These are phyloP conservation scores for Allomyces javanicus DNA, from an alignment of 192 early-diverging fungal species.

Conservation along the genomic window DNA sequence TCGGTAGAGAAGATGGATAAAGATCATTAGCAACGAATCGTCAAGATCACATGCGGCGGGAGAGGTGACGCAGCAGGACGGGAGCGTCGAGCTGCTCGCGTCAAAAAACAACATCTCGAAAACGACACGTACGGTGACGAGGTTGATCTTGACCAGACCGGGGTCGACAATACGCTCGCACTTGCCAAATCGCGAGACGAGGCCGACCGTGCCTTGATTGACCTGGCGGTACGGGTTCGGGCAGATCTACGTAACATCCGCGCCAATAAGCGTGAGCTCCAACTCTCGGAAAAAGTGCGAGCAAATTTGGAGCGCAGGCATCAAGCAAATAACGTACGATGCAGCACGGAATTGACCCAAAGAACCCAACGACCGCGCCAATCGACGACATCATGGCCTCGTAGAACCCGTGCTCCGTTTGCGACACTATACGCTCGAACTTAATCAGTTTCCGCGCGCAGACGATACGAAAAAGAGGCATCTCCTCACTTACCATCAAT, in stretches of 20 bases:
- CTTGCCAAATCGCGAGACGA: not conserved
- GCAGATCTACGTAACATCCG: not conserved
- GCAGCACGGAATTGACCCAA: not conserved
- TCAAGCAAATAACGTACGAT: not conserved
- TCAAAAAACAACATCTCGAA: too few relatives aligned
- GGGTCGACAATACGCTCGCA: slow-evolving; percentile 17
- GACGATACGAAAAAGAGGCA: too few relatives aligned
- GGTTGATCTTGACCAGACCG: slow-evolving; percentile 29
- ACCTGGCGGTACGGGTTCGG: not conserved
- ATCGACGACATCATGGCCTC: not conserved
- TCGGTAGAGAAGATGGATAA: too few relatives aligned
- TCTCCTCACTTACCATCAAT: too few relatives aligned
- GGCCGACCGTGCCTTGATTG: not conserved
- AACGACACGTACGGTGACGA: slow-evolving; percentile 6
- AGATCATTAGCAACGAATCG: too few relatives aligned
- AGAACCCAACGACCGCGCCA: not conserved
- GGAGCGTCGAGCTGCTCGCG: too few relatives aligned
- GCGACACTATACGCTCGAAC: too few relatives aligned
- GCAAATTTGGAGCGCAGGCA: too few relatives aligned
- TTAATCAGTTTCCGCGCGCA: too few relatives aligned
- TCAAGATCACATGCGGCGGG: too few relatives aligned
- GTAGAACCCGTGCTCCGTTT: not conserved
- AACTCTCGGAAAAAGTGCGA: not conserved
- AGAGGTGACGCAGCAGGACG: too few relatives aligned
- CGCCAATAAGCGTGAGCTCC: not conserved